Evolutionary conservation across 352 stramenopile species (phyloP), one percentile per base, ranked within the genome.

Genomic region (Stramenopiles sp.): DNA sequence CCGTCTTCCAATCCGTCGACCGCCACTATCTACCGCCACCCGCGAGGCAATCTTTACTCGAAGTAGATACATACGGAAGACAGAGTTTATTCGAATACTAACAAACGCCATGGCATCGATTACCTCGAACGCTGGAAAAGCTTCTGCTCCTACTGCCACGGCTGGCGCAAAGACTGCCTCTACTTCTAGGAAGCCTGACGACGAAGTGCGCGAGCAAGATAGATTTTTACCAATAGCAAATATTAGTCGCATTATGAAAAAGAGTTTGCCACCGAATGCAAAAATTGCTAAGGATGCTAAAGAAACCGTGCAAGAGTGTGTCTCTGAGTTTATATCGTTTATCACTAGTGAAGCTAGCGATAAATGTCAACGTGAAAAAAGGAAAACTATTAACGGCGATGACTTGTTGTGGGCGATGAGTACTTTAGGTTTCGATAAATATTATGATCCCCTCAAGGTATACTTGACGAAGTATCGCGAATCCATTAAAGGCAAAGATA

Each of bases 241-340:
- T 89, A 99, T 99, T 88, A 96, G 92, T 75, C 91, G 96, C 39
- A 99, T 99, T 86, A 99, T 99, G 96, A 99, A 99, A 88, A 95
- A 97, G 80, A 97, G 91, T 71, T 90, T 99, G 29, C 96, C 96
- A 30, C 92, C 95, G 82, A 98, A 96, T 80, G 96, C 95, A 81
- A 99, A 99, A 90, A 98, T 99, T 86, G 95, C 95, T 81, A 99
- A 99, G 88, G 97, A 99, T 86, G 97, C 95, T 83, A 99, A 99
- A 87, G 96, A 99, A 86, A 98, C 94, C 7, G 95, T 99, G 80
- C 96, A 99, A 89, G 96, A 99, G 89, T 99, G 95, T 84, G 96
- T 99, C 81, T 98, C 92, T 75, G 97, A 99, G 88, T 99, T 99
- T 87, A 99, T 99, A 85, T 98, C 93, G 85, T 99, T 99, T 88